Evolutionary conservation across 345 rosid genomes (phyloP), one percentile per base, ranked within the genome.

Genomic region (Lepidium didymum): DNA sequence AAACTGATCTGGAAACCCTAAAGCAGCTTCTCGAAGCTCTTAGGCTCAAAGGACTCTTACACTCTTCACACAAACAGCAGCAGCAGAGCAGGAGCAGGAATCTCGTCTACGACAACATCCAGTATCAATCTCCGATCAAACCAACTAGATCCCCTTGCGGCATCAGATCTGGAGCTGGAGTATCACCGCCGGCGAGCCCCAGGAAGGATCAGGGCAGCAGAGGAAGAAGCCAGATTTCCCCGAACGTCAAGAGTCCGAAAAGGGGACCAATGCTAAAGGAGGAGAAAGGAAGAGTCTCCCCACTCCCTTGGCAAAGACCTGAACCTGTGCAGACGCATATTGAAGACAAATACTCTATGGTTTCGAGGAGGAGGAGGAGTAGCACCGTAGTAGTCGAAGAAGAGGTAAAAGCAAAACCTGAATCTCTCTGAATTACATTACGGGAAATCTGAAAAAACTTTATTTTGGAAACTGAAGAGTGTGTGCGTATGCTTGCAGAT

Each of bases 31-130:
- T 91, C 13, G 93, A 91, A 70, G 96, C 96, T 68, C 76, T 81
- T 52, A 96, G 87, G 64, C 97, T 91, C 25, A 94, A 91, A 81
- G 99, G 99, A 53, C 90, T 94, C 13, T 64, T 94, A 38, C 99
- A 87, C 75, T 72, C 87, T 15, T 46, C 78, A 8, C 63, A 15
- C 50, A 82, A 68, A 64, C n/a, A n/a, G n/a, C n/a, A n/a, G n/a
- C 36, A 44, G 3, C 73, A 58, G 38, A 56, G 33, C 40, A 1
- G 23, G 23, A 21, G 23, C 23, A 75, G 85, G 50, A 86, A 83
- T 76, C 49, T 81, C 51, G 81, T 79, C 7, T 78, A 73, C 75
- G 89, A 88, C 11, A 52, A 61, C 37, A 3, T 7, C 35, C 59
- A 21, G 23, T 21, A 53, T 13, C 64, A 70, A 31, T 35, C 77